These are phyloP conservation scores for Aphanomyces cochlioides DNA, from an alignment of 352 stramenopile genomes.

Conservation along the genomic window DNA sequence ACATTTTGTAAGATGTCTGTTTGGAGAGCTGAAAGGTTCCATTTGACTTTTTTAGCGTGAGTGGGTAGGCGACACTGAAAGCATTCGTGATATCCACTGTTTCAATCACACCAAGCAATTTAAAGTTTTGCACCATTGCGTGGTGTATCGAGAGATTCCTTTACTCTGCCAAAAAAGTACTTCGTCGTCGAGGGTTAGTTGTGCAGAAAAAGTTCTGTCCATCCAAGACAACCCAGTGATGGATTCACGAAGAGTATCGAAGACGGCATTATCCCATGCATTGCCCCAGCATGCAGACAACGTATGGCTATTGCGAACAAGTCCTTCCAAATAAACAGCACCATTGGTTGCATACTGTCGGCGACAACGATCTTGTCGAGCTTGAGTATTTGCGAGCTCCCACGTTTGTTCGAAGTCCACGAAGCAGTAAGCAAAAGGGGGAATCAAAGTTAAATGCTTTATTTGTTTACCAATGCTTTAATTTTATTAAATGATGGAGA, in stretches of 20 bases:
- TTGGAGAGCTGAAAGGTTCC: background rate
- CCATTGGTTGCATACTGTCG: background rate
- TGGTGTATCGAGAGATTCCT: background rate
- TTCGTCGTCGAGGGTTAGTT: conserved; percentile 10
- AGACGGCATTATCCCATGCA: background rate
- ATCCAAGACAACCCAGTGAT: background rate
- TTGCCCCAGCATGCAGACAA: background rate
- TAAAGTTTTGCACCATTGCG: conserved; percentile 17
- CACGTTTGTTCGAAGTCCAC: conserved; percentile 19
- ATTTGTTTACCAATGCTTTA: too few relatives aligned
- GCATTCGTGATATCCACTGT: conserved; percentile 1
- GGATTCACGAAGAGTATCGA: background rate
- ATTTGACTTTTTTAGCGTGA: background rate
- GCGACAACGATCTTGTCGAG: conserved; percentile 8
- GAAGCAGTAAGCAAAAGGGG: conserved; percentile 2
- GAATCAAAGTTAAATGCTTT: too few relatives aligned
- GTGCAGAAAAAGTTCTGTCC: background rate
- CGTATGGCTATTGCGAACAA: background rate
- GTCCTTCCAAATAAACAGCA: background rate
- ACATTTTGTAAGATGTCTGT: background rate
- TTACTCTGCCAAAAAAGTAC: background rate
- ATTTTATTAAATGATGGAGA: too few relatives aligned
- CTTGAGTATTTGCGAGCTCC: conserved; percentile 4
- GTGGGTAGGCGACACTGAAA: background rate
- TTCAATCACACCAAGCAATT: background rate